phyloP scores from a whole-genome alignment of 805 yeast genomes.

The Ogataea zsoltii region DNA sequence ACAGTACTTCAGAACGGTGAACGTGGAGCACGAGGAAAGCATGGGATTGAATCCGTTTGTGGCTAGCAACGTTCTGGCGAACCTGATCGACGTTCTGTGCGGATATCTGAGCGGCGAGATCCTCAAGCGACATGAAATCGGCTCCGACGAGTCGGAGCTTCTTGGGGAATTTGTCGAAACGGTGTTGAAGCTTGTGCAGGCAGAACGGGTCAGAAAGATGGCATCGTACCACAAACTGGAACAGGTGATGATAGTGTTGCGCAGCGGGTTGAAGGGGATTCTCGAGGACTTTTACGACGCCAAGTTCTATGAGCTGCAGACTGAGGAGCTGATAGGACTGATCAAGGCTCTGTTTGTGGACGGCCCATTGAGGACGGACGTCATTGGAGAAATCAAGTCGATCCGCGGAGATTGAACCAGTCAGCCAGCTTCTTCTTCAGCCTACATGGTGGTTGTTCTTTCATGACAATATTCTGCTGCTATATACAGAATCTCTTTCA shows the following conservation, averaged over 20 bases:
- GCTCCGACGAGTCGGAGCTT: constrained; percentile 34
- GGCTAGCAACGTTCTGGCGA: constrained; percentile 19
- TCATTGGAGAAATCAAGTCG: constrained; percentile 47
- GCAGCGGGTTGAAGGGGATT: constrained; percentile 44
- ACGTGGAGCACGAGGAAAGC: constrained; percentile 14
- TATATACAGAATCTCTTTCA: too few relatives aligned
- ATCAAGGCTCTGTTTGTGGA: constrained; percentile 46
- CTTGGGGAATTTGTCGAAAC: constrained; percentile 20
- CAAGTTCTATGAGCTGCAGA: constrained; percentile 47
- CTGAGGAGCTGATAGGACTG: constrained; percentile 45
- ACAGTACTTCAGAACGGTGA: constrained; percentile 14
- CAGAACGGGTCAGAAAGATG: constrained; percentile 17
- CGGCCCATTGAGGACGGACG: constrained; percentile 45
- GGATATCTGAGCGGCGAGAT: constrained; percentile 21
- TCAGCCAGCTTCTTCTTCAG: too few relatives aligned
- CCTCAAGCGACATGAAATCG: constrained; percentile 28
- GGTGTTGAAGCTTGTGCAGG: constrained; percentile 9
- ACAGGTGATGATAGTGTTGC: constrained; percentile 30
- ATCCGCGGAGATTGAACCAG: constrained; percentile 32
- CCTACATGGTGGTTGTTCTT: too few relatives aligned
- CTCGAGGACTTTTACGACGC: constrained; percentile 53
- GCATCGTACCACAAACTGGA: constrained; percentile 31
- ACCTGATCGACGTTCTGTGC: constrained; percentile 19
- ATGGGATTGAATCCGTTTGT: constrained; percentile 24
- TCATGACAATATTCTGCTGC: too few relatives aligned